Percentiles rank a stretch among this genome's conserved stretches.
phyloP scores from a whole-genome alignment of 2,329 filamentous ascomycete species.

The Aureobasidium sp. region DNA sequence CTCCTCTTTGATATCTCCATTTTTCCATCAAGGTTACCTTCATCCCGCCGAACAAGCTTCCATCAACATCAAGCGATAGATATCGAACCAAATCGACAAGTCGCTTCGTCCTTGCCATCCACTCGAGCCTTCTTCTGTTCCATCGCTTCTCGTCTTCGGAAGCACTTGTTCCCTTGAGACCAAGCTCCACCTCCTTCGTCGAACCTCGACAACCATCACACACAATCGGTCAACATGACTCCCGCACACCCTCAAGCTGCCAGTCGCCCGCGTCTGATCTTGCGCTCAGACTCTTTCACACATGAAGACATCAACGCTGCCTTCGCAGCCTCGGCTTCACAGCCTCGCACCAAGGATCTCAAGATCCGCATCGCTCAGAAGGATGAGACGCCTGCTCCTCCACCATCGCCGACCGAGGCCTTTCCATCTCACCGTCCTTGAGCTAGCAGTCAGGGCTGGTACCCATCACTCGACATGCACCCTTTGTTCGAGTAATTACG shows the following conservation, averaged over 20 bases:
- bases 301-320: conserved; percentile 18
- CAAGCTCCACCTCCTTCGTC: neutral
- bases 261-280: conserved; percentile 9
- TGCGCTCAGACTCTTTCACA: conserved; percentile 18
- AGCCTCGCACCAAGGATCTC: conserved; percentile 18
- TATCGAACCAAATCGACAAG: neutral
- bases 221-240: conserved; percentile 11
- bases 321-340: conserved; percentile 17
- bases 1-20: neutral
- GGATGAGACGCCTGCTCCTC: conserved; percentile 17
- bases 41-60: neutral
- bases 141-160: neutral
- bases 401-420: conserved; percentile 17
- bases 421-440: conserved; percentile 4
- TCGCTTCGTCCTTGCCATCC: neutral
- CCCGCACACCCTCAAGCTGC: conserved; percentile 17
- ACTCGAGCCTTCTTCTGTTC: neutral
- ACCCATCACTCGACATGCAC: neutral
- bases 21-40: conserved; percentile 1
- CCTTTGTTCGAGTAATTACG: neutral
- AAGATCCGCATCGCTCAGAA: conserved; percentile 19
- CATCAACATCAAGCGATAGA: neutral
- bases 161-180: neutral
- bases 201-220: conserved; percentile 1
- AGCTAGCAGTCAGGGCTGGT: neutral